Evolutionary conservation across 257 asterid genomes (phyloP), one percentile per base, ranked within the genome.

Genomic region (Plantago elongata): DNA sequence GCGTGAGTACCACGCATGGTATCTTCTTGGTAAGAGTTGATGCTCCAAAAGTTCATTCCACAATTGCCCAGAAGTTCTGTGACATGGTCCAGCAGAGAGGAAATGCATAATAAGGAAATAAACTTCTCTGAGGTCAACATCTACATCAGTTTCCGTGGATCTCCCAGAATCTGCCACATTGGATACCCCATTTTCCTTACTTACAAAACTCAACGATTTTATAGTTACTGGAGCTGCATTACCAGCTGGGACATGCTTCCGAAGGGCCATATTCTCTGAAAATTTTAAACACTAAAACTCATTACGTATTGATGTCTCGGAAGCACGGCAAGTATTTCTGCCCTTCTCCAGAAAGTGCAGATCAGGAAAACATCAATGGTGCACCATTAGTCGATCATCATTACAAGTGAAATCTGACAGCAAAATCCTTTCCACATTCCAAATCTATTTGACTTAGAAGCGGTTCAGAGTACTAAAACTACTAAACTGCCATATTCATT

Each of bases 11-110:
- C 97, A 92, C 13, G 97, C 87, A 78, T 92, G 98, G 73, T 86
- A 92, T 81, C 98, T 81, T 81, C 98, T 84, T 34, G 98, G 97
- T 67, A 92, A 73, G 74, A 89, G 98, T 79, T 89, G 96, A 84
- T 89, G 85, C 81, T 92, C 98, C 67, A 84, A 81, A 72, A 92
- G 98, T 81, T 92, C 98, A 79, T 86, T 89, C 98, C 95, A 86
- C 62, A 92, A 72, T 77, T 89, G 97, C 66, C 95, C 96, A 70
- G 75, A 84, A 46, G 98, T 89, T 71, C 90, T 80, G 81, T 84
- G 96, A 76, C 95, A 86, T 51, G 96, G 98, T 67, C 98, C 98
- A 70, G 95, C 83, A 54, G 98, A 92, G 65, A 92, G 83, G 77
- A 92, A 92, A 84, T 92, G 98, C 97, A 92, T 86, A 63, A 92